phyloP scores from a whole-genome alignment of 2,329 filamentous ascomycete genomes.

The Verticillium isaacii region DNA sequence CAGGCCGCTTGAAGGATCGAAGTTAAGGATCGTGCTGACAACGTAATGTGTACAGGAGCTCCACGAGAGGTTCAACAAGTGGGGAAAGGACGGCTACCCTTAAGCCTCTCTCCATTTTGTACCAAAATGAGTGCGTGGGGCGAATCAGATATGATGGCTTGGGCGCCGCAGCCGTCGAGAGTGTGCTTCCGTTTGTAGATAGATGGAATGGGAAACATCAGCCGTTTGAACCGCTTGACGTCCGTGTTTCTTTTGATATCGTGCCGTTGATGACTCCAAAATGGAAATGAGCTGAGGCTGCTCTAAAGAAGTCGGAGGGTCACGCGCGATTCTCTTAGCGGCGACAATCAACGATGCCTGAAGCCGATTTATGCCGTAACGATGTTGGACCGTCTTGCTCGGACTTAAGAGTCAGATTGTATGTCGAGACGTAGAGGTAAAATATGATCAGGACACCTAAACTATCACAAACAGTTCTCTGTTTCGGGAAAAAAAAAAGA shows the following conservation, averaged over 20 bases:
- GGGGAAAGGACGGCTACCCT: conserved; percentile 90
- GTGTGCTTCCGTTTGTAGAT: conserved; percentile 13
- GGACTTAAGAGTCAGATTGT: too few relatives aligned
- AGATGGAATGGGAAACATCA: conserved; percentile 6
- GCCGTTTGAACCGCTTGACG: neutral
- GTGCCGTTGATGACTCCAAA: neutral
- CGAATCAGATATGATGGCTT: neutral
- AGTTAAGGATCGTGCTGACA: conserved; percentile 4
- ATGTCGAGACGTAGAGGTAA: too few relatives aligned
- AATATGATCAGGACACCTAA: too few relatives aligned
- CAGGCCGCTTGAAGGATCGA: neutral
- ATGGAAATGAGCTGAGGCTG: neutral
- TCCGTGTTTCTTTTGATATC: neutral
- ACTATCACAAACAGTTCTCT: too few relatives aligned
- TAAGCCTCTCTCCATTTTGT: conserved; percentile 30
- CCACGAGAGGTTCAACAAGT: conserved; percentile 99
- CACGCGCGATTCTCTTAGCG: neutral
- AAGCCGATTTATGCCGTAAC: too few relatives aligned
- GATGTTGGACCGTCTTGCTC: too few relatives aligned
- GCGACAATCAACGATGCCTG: too few relatives aligned
- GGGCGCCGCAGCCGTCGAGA: neutral
- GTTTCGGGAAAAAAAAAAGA: too few relatives aligned
- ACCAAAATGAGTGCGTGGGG: neutral
- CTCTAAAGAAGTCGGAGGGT: neutral
- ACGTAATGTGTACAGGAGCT: conserved; percentile 55